Evolutionary conservation across 495 filamentous ascomycete species (phyloP).

Genomic region (Penicillium antarcticum): DNA sequence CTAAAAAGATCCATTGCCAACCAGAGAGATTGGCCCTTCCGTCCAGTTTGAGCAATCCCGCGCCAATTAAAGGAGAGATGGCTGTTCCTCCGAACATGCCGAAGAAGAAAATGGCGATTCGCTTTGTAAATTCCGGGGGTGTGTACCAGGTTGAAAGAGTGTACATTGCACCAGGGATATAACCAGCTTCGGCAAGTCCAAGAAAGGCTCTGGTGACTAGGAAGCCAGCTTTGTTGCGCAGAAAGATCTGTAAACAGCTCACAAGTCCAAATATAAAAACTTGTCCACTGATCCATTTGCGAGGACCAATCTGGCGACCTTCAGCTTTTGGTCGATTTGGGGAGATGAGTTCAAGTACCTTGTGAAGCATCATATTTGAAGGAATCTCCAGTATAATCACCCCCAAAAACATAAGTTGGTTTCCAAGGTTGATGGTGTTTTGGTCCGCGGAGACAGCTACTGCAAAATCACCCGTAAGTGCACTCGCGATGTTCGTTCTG

Average conservation of each 20-base stretch:
- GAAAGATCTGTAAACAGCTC: slow-evolving; percentile 50
- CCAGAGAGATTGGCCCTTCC: slow-evolving; percentile 45
- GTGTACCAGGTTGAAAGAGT: slow-evolving; percentile 58
- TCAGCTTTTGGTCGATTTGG: neutral
- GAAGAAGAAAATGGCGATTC: slow-evolving; percentile 52
- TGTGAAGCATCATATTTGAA: slow-evolving; percentile 42
- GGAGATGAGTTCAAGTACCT: slow-evolving; percentile 1
- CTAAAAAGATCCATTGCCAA: slow-evolving; percentile 59
- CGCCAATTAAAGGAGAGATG: slow-evolving; percentile 43
- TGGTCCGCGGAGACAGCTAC: slow-evolving; percentile 43
- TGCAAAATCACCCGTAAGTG: slow-evolving; percentile 42
- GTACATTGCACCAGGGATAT: slow-evolving; percentile 54
- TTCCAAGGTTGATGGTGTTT: slow-evolving; percentile 53
- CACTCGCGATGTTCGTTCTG: slow-evolving; percentile 44
- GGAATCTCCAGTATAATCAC: slow-evolving; percentile 54
- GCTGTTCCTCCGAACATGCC: slow-evolving; percentile 49
- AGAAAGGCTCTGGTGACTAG: slow-evolving; percentile 43
- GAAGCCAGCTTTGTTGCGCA: slow-evolving; percentile 42
- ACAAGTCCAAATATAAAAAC: slow-evolving; percentile 52
- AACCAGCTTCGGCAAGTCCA: slow-evolving; percentile 52
- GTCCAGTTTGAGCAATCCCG: slow-evolving; percentile 43
- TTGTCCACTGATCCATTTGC: slow-evolving; percentile 47
- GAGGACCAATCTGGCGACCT: slow-evolving; percentile 41
- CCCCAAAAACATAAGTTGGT: slow-evolving; percentile 50
- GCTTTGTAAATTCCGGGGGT: slow-evolving; percentile 42